These are phyloP conservation scores for Crithidia expoeki DNA, from an alignment of 208 protist species.

Conservation along the genomic window DNA sequence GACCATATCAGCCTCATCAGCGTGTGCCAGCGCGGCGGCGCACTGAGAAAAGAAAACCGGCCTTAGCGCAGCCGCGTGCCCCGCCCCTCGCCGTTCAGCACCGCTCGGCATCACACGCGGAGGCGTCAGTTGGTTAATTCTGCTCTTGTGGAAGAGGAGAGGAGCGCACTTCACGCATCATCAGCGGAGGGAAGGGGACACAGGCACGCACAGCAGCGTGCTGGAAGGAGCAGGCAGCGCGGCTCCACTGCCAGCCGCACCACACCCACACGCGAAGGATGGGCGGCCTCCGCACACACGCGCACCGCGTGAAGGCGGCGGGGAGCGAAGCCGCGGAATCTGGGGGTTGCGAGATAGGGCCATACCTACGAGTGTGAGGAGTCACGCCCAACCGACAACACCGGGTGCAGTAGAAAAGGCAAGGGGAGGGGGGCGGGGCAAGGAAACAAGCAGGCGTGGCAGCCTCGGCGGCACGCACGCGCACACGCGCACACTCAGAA, in stretches of 20 bases:
- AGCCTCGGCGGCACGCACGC: not conserved
- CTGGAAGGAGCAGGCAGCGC: not conserved
- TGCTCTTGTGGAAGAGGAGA: slow-evolving; percentile 42
- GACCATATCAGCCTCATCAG: slow-evolving; percentile 83
- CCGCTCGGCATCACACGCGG: slow-evolving; percentile 22
- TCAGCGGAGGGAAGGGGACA: slow-evolving; percentile 9
- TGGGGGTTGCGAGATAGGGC: slow-evolving; percentile 38
- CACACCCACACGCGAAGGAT: not conserved
- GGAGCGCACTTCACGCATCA: slow-evolving; percentile 54
- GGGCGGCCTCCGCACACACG: too few relatives aligned
- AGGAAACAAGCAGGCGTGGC: not conserved
- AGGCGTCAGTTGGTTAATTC: slow-evolving; percentile 40
- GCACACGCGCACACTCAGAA: slow-evolving; percentile 36
- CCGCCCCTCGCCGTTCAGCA: too few relatives aligned
- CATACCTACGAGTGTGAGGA: slow-evolving; percentile 28
- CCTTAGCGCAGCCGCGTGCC: too few relatives aligned
- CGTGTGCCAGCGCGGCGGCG: not conserved
- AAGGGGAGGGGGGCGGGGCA: not conserved
- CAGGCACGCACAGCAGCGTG: not conserved
- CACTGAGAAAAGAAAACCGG: too few relatives aligned
- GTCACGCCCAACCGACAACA: slow-evolving; percentile 53
- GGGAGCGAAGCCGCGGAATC: slow-evolving; percentile 31
- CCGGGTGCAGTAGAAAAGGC: not conserved
- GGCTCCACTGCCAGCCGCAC: too few relatives aligned
- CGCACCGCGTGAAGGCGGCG: too few relatives aligned